Conservation (phyloP, 2,329 filamentous ascomycete genomes). For the Gremmenia infestans region DNA sequence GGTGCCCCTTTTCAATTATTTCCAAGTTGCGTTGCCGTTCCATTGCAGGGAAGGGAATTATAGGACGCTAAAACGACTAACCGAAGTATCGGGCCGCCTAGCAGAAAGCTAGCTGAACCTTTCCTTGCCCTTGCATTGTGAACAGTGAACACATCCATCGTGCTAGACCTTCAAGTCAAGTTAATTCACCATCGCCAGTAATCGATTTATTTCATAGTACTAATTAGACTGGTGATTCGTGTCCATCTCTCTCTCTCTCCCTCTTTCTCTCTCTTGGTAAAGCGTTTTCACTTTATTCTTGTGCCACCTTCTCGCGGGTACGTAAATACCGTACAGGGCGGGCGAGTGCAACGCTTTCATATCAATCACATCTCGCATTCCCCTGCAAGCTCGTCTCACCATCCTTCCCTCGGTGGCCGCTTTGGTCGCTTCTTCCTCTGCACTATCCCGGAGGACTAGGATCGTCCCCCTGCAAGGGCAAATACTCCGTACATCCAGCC, state of each 20-base stretch:
- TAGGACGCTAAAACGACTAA: background rate
- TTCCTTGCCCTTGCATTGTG: background rate
- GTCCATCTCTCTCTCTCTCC: no score
- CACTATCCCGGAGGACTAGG: conserved; percentile 8
- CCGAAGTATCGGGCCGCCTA: background rate
- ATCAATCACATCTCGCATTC: background rate
- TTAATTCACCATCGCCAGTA: background rate
- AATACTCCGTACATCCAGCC: background rate
- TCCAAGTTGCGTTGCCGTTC: no score
- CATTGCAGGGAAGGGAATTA: no score
- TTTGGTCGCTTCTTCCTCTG: conserved; percentile 4
- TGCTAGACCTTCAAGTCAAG: background rate
- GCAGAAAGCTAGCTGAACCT: background rate
- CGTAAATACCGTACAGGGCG: no score
- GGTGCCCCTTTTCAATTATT: no score
- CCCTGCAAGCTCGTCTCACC: background rate
- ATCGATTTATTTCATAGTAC: no score
- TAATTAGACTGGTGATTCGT: no score
- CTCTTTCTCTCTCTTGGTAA: no score
- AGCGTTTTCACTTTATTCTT: no score
- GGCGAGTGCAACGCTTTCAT: background rate
- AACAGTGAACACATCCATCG: background rate
- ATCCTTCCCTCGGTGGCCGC: conserved; percentile 6
- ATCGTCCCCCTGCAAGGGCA: background rate
- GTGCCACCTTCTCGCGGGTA: no score